Percentiles rank a stretch among this genome's conserved stretches.
These are phyloP conservation scores for Ustilago shanxiensis DNA, from an alignment of 1,284 basidiomycete genomes.

Conservation along the genomic window DNA sequence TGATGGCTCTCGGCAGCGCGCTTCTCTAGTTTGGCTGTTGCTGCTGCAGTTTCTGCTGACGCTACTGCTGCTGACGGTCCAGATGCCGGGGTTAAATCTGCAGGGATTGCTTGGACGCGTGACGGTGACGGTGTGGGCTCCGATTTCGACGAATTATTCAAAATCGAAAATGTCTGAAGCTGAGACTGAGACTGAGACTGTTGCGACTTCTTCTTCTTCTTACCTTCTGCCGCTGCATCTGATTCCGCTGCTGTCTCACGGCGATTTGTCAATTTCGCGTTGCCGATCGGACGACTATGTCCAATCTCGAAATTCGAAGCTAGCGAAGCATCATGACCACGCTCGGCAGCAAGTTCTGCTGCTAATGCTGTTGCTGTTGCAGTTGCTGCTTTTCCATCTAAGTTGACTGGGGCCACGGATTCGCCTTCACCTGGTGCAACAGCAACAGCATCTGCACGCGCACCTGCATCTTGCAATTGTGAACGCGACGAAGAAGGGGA, in stretches of 20 bases:
- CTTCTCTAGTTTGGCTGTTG: too few relatives aligned
- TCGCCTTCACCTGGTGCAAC: constrained; percentile 5
- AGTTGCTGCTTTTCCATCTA: neutral
- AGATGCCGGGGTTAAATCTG: neutral
- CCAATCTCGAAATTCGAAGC: constrained; percentile 13
- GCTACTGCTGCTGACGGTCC: neutral
- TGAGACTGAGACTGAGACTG: too few relatives aligned
- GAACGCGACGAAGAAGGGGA: neutral
- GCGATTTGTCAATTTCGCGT: constrained; percentile 20
- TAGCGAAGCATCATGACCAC: neutral
- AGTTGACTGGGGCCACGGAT: neutral
- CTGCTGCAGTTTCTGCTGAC: too few relatives aligned
- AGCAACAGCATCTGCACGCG: neutral
- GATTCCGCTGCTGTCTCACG: constrained; percentile 5
- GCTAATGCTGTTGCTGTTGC: neutral
- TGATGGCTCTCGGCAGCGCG: constrained; percentile 7
- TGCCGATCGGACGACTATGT: constrained; percentile 37
- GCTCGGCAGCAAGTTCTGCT: constrained; percentile 7
- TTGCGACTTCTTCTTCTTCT: neutral
- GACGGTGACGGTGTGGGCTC: neutral
- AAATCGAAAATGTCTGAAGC: neutral
- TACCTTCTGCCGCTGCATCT: neutral
- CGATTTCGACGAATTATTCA: neutral
- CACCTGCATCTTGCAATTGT: neutral
- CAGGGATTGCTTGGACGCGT: constrained; percentile 5